Base-by-base conservation (phyloP, 2,329 filamentous ascomycete species). In the Calonectria naviculata region DNA sequence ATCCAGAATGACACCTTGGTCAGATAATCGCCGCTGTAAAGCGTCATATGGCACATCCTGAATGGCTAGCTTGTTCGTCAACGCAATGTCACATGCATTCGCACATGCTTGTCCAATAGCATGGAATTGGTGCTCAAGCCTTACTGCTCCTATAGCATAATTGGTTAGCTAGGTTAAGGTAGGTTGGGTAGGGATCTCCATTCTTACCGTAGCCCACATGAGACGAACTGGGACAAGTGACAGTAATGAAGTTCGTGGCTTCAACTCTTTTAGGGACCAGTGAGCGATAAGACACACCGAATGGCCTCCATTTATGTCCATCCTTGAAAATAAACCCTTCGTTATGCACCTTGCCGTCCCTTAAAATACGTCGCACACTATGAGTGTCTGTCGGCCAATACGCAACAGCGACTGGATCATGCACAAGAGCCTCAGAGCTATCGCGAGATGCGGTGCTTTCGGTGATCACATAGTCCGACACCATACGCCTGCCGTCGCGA, bases 291-390 rank as follows among this genome's bases (percentile, higher is more conserved):
- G 63, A n/a, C 2, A 65, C 19, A 4, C 63, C 63, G 19, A 56
- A 65, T n/a, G 63, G 49, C 1, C 44, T 10, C 63, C 38, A 58
- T 17, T 58, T 65, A 28, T 65, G 63, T 4, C 49, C 63, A 24
- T 65, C 63, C 8, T 65, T 65, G 38, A 65, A 65, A 8, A 65
- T 65, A 38, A 65, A 65, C 1, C 63, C 47, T 24, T 65, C 63
- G 26, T 56, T 65, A 12, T 65, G 63, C 3, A 58, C 47, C n/a
- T 46, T 58, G 6, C 47, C 63, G 9, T 56, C 63, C 5, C 63
- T n/a, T 1, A 65, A 17, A 19, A 65, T 34, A 2, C 63, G 19
- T 1, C 47, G 47, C 10, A 65, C 63, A n/a, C 63, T 65, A 19
- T 65, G 63, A 1, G 63, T 65, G 24, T 46, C 63, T 12, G 63